Base-by-base conservation (phyloP, 345 rosid genomes). In the Eucalyptus polyanthemos region DNA sequence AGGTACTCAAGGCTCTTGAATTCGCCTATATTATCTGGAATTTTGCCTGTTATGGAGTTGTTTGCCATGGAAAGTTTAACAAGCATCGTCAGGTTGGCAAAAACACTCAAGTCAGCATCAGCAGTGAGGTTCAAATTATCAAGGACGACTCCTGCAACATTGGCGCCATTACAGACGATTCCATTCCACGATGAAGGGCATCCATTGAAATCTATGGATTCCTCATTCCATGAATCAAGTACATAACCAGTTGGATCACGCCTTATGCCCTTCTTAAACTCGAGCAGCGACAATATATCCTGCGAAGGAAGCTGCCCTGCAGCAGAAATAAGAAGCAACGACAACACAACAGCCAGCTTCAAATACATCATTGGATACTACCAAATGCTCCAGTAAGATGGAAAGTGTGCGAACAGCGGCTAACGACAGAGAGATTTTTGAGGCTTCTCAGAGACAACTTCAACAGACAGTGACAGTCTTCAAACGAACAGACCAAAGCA, bases 151-250 rank as follows among this genome's bases (percentile, higher is more conserved):
- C 94, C 99, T 87, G 99, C 99, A 58, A 98, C 97, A 92, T 95
- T 96, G 50, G 95, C 98, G 24, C 95, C 97, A 89, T 96, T 98
- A 90, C 99, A 98, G 54, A 98, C 94, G 17, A 98, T 93, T 22
- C 99, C 99, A 91, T 98, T 97, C 99, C 99, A 98, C 2, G 98
- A 95, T 89, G 99, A 92, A 91, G 99, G 99, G 86, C 99, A 98
- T 34, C 99, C 99, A 90, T 97, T 92, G 88, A 98, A 98, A 90
- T 97, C 98, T 34, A 97, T 97, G 44, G 99, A 96, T 92, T 97
- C 99, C 58, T 98, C 98, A 86, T 95, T 97, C 99, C 99, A 98
- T 31, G 99, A 98, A 87, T 94, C 76, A 87, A 98, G 95, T 17
- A 98, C 98, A 94, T 92, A 98, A 56, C 99, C 98, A n/a, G 99